Evolutionary conservation across 1,284 basidiomycete species (phyloP), one percentile per base, ranked within the genome.

Genomic region (Trametes hirsuta): DNA sequence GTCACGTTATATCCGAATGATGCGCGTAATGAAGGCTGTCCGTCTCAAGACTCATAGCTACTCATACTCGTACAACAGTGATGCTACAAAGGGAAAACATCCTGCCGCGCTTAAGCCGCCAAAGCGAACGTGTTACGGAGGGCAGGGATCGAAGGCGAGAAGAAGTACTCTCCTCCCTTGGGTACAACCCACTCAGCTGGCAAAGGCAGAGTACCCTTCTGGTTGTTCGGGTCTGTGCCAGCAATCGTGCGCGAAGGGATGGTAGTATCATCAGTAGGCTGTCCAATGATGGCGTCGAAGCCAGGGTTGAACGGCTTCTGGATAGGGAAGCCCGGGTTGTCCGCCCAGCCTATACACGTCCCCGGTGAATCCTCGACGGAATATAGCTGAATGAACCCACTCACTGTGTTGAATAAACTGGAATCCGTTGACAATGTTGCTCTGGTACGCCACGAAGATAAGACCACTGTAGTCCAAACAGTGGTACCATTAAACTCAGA

Each of bases 391-490:
- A 44, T 44, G 2, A 30, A 57, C 10, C 2, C 34, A 62, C 68
- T 21, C 37, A 69, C 68, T 65, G 37, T 73, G 61, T 65, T 84
- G 82, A 36, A 82, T 70, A 70, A 83, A 83, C 47, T 76, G 74
- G 73, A 84, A 85, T 1, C 80, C 81, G 25, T 76, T 67, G 5
- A 59, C 66, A 58, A 85, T 76, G 61, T 72, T 76, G 55, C 77
- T 79, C 67, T 83, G 82, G 61, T 83, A 84, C 47, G 74, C 77
- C 12, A 73, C 77, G 65, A 84, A 84, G 24, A 82, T 73, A 18
- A 84, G 71, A 25, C 83, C 83, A 37, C 62, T 64, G 10, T 24
- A 5, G n/a, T 11, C 39, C 14, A 5, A 40, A 25, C 12, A 40
- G 21, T 6, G 6, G 1, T 1, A 40, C 6, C 14, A 14, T 1